Percentiles rank a stretch among this genome's conserved stretches.
Conservation (phyloP, 345 rosid genomes). For the Isatis tinctoria region DNA sequence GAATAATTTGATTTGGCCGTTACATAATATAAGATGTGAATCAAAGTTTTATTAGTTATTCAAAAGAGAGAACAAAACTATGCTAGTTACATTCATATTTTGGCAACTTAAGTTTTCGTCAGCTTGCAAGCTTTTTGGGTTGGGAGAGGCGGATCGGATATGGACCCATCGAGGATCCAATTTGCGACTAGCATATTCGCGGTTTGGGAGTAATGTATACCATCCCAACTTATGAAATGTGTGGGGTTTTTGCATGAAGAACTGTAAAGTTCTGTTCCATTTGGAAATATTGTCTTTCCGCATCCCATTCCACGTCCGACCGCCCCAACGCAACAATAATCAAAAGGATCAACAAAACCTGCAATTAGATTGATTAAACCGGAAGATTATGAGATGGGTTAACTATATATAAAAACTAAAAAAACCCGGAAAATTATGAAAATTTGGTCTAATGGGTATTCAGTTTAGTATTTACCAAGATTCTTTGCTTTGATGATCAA, state of each 20-base stretch:
- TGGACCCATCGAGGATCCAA: conserved; percentile 45
- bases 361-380: conserved; percentile 4
- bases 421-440: not conserved
- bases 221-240: conserved; percentile 74
- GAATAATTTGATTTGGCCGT: too few species aligned
- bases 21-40: too few species aligned
- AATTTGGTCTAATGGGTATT: not conserved
- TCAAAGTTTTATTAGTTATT: not conserved
- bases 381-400: not conserved
- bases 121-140: conserved; percentile 22
- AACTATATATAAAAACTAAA: not conserved
- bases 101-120: not conserved
- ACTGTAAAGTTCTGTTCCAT: conserved; percentile 60
- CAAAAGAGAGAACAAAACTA: not conserved
- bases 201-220: conserved; percentile 62
- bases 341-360: conserved; percentile 66
- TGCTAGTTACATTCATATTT: not conserved
- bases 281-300: conserved; percentile 52
- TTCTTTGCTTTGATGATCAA: conserved; percentile 45
- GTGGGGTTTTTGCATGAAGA: conserved; percentile 53
- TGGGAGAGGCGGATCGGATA: conserved; percentile 42
- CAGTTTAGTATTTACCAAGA: conserved; percentile 40
- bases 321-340: conserved; percentile 67
- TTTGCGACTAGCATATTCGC: conserved; percentile 50
- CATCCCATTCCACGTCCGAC: conserved; percentile 61